Evolutionary conservation across 1,284 basidiomycete genomes (phyloP).

Genomic region (Sporisorium scitamineum): DNA sequence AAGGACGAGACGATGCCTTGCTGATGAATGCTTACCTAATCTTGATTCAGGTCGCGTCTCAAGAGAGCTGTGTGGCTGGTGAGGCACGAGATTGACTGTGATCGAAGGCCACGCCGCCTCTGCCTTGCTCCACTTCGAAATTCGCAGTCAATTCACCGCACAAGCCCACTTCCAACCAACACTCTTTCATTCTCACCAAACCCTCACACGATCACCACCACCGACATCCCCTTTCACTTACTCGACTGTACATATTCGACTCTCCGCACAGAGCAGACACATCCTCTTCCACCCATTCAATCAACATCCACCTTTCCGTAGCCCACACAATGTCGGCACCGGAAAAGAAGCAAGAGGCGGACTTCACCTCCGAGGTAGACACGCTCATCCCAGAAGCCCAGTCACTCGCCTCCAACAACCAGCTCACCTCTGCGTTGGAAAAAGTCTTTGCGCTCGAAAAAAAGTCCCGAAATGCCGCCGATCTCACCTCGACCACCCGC

Average conservation of each 20-base stretch:
- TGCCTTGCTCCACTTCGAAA: constrained; percentile 22
- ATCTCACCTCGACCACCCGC: constrained; percentile 87
- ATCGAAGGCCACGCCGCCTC: constrained; percentile 53
- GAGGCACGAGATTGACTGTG: constrained; percentile 19
- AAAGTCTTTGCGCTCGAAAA: constrained; percentile 91
- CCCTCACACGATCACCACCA: constrained; percentile 5
- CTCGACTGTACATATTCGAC: not conserved
- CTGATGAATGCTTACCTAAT: constrained; percentile 10
- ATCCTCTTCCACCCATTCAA: not conserved
- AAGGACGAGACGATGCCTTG: not conserved
- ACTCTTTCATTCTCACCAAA: constrained; percentile 1
- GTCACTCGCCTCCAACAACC: constrained; percentile 74
- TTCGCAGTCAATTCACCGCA: constrained; percentile 12
- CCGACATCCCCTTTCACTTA: not conserved
- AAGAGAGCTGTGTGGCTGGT: not conserved
- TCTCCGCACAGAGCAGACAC: not conserved
- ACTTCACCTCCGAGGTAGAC: constrained; percentile 73
- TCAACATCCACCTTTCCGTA: not conserved
- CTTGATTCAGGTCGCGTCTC: constrained; percentile 1
- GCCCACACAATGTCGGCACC: constrained; percentile 41
- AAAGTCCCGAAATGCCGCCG: constrained; percentile 95
- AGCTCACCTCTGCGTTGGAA: constrained; percentile 86
- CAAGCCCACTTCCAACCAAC: constrained; percentile 33
- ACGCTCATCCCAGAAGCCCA: constrained; percentile 71
- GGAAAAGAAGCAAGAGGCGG: constrained; percentile 73